A percentile compares a stretch with the other conserved stretches of the same genome.
Conservation (phyloP, 495 filamentous ascomycete species). For the Trichoderma gamsii region DNA sequence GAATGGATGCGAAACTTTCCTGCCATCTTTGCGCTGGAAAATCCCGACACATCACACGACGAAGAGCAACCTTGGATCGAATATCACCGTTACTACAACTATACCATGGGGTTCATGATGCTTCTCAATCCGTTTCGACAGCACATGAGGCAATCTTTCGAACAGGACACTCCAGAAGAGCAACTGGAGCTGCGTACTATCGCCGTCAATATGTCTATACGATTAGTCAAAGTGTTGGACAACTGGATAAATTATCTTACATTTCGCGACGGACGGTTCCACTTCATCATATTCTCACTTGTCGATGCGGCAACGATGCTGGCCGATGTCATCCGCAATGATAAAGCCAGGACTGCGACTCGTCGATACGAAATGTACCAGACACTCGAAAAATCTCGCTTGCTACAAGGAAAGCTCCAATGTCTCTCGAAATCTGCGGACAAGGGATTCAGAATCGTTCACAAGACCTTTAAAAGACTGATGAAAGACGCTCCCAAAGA, state of each 20-base stretch:
- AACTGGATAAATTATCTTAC: conserved; percentile 37
- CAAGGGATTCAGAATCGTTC: neutral
- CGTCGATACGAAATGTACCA: conserved; percentile 36
- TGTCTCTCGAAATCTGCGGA: conserved; percentile 25
- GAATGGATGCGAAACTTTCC: conserved; percentile 40
- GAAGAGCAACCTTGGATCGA: conserved; percentile 34
- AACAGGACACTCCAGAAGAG: conserved; percentile 24
- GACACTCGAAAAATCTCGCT: conserved; percentile 32
- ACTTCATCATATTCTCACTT: conserved; percentile 47
- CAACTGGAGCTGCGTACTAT: conserved; percentile 26
- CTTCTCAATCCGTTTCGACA: conserved; percentile 40
- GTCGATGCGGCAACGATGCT: conserved; percentile 47
- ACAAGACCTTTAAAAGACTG: neutral
- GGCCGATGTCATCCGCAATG: conserved; percentile 47
- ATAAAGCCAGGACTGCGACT: conserved; percentile 36
- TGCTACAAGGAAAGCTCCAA: conserved; percentile 33
- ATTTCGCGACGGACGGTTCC: conserved; percentile 43
- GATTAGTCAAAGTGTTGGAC: conserved; percentile 36
- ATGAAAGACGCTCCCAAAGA: neutral
- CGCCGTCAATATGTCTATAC: conserved; percentile 39
- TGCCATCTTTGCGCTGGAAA: conserved; percentile 31
- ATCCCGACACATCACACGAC: conserved; percentile 44
- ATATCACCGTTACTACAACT: conserved; percentile 45
- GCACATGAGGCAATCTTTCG: conserved; percentile 33
- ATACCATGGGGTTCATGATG: conserved; percentile 42